These are phyloP conservation scores for Leishmania arabica DNA, from an alignment of 208 protist species.

Conservation along the genomic window DNA sequence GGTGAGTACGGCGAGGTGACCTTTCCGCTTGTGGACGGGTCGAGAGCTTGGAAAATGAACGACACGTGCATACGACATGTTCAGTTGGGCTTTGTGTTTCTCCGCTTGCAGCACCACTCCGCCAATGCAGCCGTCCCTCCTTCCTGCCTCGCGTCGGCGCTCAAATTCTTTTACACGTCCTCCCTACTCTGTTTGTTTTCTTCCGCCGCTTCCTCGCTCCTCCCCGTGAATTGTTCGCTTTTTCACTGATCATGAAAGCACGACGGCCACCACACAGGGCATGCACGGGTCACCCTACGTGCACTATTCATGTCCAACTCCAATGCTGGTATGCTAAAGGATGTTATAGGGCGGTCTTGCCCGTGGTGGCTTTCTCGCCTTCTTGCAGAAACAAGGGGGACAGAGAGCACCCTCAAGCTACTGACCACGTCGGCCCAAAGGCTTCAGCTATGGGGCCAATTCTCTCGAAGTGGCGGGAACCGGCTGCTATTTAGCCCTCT, in stretches of 20 bases:
- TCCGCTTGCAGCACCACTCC: not conserved
- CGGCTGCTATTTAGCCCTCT: not conserved
- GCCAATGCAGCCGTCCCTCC: not conserved
- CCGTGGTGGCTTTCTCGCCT: constrained; percentile 8
- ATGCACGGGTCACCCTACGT: too few relatives aligned
- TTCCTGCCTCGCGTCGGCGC: not conserved
- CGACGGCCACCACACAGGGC: not conserved
- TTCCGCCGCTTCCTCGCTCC: not conserved
- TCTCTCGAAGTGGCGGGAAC: not conserved
- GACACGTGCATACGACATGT: too few relatives aligned
- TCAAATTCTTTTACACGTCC: not conserved
- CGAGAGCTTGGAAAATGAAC: not conserved
- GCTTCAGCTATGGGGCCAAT: not conserved
- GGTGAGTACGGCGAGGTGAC: not conserved
- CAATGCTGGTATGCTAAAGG: not conserved
- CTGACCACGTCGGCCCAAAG: constrained; percentile 3
- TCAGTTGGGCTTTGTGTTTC: not conserved
- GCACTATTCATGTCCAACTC: not conserved
- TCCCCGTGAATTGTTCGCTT: not conserved
- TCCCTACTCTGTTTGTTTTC: not conserved
- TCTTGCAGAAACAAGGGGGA: not conserved
- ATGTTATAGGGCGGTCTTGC: not conserved
- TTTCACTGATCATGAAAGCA: not conserved
- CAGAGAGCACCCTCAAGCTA: not conserved
- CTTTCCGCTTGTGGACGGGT: not conserved